Percentiles rank a stretch among this genome's conserved stretches.
phyloP scores from a whole-genome alignment of 163 green algal genomes.

The Chlorella variabilis region DNA sequence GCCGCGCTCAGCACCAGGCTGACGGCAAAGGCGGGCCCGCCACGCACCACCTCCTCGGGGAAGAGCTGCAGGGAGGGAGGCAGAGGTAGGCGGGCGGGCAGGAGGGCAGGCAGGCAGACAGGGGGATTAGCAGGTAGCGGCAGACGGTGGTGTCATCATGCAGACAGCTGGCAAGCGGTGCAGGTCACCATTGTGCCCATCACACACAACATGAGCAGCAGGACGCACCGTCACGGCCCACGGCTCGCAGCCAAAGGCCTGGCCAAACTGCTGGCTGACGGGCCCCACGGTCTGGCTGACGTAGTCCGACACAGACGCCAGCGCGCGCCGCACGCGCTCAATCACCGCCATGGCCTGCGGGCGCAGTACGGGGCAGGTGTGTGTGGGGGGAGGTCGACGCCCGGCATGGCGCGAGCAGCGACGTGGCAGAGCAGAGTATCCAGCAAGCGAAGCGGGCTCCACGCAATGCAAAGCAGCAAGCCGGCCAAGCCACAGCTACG shows the following conservation, averaged over 20 bases:
- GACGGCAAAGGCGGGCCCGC: constrained; percentile 92
- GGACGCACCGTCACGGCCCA: constrained; percentile 74
- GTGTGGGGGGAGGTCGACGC: background rate
- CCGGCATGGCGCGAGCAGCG: background rate
- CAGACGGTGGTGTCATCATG: no score
- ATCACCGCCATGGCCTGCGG: constrained; percentile 85
- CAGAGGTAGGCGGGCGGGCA: background rate
- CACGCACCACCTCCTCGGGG: constrained; percentile 94
- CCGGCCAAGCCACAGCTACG: no score
- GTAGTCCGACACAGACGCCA: constrained; percentile 70
- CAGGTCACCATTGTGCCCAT: no score
- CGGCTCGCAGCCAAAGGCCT: constrained; percentile 76
- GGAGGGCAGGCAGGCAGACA: background rate
- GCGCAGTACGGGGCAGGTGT: background rate
- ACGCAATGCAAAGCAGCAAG: no score
- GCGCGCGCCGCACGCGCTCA: constrained; percentile 84
- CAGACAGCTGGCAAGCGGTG: no score
- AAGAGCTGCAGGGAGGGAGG: constrained; percentile 75
- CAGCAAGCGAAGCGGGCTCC: background rate
- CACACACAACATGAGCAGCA: background rate
- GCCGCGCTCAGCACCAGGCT: constrained; percentile 80
- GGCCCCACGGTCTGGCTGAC: constrained; percentile 66
- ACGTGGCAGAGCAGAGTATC: constrained; percentile 4
- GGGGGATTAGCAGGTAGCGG: no score
- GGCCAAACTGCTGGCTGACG: constrained; percentile 70